Evolutionary conservation across 306 rosid genomes (phyloP).

Genomic region (Luffa acutangula): DNA sequence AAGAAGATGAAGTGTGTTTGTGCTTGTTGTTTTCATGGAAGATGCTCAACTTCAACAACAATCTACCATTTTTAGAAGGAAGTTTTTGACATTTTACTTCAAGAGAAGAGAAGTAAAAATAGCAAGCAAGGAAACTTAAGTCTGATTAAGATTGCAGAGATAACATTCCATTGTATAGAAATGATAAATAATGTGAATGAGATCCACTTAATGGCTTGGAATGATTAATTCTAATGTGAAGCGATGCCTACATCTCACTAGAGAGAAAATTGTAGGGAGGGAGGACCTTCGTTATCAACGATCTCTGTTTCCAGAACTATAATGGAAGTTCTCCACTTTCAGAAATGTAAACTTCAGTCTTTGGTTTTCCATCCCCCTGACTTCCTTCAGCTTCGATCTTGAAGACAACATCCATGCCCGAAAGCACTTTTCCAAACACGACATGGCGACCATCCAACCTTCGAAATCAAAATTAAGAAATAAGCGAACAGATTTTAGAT

Average conservation of each 20-base stretch:
- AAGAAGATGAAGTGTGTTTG: not conserved
- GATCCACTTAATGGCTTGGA: not conserved
- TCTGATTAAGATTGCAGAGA: not conserved
- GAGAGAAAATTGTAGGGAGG: not conserved
- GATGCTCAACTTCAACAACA: not conserved
- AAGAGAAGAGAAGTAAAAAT: not conserved
- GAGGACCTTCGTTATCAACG: not conserved
- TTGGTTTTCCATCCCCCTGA: slow-evolving; percentile 20
- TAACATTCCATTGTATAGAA: not conserved
- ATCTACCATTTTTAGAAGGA: slow-evolving; percentile 1
- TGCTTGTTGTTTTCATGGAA: not conserved
- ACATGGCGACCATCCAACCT: slow-evolving; percentile 87
- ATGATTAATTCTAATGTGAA: slow-evolving; percentile 4
- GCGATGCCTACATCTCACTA: not conserved
- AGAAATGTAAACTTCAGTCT: slow-evolving; percentile 25
- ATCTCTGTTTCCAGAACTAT: slow-evolving; percentile 7
- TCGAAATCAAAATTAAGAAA: slow-evolving; percentile 12
- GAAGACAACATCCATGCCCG: slow-evolving; percentile 42
- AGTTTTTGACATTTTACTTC: not conserved
- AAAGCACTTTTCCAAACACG: slow-evolving; percentile 43
- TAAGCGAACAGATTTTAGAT: not conserved
- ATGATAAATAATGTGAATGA: not conserved
- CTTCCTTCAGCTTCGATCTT: slow-evolving; percentile 41
- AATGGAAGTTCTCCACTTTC: slow-evolving; percentile 42
- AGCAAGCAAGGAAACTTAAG: not conserved